These are phyloP conservation scores for Pseudopyricularia javanii DNA, from an alignment of 2,329 filamentous ascomycete genomes.

Conservation along the genomic window DNA sequence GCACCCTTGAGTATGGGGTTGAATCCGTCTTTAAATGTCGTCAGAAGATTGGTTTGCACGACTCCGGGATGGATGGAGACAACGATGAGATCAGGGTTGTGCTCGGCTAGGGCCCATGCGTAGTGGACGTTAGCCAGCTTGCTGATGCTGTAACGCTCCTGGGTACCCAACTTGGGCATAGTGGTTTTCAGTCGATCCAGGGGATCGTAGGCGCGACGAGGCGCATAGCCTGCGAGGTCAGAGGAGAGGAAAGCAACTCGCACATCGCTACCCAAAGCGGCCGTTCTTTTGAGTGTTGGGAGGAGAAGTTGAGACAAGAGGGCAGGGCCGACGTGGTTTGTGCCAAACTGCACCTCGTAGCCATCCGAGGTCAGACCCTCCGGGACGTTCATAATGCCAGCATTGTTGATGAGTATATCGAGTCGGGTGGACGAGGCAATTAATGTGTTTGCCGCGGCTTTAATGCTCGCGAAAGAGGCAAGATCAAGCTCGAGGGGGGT, in stretches of 20 bases:
- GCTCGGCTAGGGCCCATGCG: conserved; percentile 14
- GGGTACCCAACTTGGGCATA: conserved; percentile 3
- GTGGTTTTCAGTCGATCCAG: neutral
- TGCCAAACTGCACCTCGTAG: conserved; percentile 33
- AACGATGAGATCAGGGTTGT: conserved; percentile 12
- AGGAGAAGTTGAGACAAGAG: conserved; percentile 24
- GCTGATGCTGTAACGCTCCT: conserved; percentile 17
- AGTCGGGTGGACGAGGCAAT: conserved; percentile 16
- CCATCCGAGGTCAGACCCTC: conserved; percentile 24
- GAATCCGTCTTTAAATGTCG: neutral
- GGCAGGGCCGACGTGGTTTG: conserved; percentile 33
- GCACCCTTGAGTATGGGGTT: neutral
- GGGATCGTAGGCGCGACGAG: conserved; percentile 5
- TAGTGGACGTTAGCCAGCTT: conserved; percentile 21
- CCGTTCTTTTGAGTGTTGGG: conserved; percentile 12
- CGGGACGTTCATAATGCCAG: conserved; percentile 27
- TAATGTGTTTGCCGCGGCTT: conserved; percentile 24
- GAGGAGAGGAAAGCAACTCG: conserved; percentile 12
- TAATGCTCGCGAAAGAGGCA: conserved; percentile 27
- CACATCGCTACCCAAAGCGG: conserved; percentile 8
- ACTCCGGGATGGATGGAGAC: conserved; percentile 16
- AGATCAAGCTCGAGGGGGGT: conserved; percentile 29
- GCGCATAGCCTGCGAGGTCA: conserved; percentile 5
- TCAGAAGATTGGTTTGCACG: conserved; percentile 11
- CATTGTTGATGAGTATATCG: conserved; percentile 33